A percentile compares a stretch with the other conserved stretches of the same genome.
Conservation (phyloP, 176 grass and related monocot species). For the Lolium multiflorum region DNA sequence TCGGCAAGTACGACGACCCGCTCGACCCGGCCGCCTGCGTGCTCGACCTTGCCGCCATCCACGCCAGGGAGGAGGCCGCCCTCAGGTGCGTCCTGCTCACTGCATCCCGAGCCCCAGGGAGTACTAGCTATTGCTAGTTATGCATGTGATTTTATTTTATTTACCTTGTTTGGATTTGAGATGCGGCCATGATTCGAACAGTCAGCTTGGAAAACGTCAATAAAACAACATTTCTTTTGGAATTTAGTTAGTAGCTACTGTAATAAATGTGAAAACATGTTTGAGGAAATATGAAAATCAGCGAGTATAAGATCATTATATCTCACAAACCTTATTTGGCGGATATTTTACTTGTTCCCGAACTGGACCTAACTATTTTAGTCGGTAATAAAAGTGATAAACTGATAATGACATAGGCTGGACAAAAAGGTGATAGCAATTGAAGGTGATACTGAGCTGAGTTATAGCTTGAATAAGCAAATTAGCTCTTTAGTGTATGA, state of each 20-base stretch:
- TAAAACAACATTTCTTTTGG: background rate
- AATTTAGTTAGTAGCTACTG: slow-evolving; percentile 7
- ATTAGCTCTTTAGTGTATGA: background rate
- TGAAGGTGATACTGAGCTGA: background rate
- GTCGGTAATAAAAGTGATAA: slow-evolving; percentile 28
- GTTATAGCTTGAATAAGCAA: background rate
- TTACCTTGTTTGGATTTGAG: background rate
- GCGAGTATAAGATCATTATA: background rate
- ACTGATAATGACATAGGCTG: background rate
- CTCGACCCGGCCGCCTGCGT: slow-evolving; percentile 72
- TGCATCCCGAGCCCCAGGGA: background rate
- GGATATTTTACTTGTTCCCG: background rate
- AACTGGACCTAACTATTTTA: slow-evolving; percentile 18
- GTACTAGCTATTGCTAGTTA: slow-evolving; percentile 1
- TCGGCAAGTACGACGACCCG: slow-evolving; percentile 71
- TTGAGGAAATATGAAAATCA: background rate
- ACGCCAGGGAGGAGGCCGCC: slow-evolving; percentile 86
- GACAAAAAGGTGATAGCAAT: background rate
- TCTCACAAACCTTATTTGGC: background rate
- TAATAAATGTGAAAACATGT: slow-evolving; percentile 18
- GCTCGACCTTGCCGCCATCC: slow-evolving; percentile 71
- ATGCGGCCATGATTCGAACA: slow-evolving; percentile 19
- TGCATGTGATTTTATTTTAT: background rate
- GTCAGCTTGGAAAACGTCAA: background rate
- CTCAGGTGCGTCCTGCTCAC: slow-evolving; percentile 56